Base-by-base conservation (phyloP, 257 asterid species). In the Sherardia arvensis region DNA sequence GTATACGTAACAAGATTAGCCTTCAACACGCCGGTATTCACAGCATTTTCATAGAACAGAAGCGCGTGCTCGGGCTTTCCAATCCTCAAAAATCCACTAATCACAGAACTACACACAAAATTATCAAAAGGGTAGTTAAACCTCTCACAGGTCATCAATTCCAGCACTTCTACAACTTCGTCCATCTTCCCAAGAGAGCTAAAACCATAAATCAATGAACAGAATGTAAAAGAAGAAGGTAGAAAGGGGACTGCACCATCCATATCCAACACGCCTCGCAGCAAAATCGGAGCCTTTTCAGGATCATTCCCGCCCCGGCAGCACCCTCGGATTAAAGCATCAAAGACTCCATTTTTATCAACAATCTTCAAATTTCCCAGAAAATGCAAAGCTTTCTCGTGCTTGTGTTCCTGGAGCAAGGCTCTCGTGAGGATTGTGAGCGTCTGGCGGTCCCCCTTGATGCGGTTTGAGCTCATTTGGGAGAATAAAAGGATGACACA, bases 11-110 rank as follows among this genome's bases (percentile, higher is more conserved):
- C 81, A 40, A 75, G 60, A 78, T 85, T 83, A 65, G 89, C 78
- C 77, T 57, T 71, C 78, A 88, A 49, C 69, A 69, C 73, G 68
- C 84, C 87, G 11, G 74, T 76, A 38, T 72, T 74, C 33, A 84
- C 73, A 51, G 90, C 89, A 83, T 77, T 81, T 71, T 83, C 91
- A 68, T 78, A 84, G 79, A 91, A 91, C 70, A 73, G 73, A 74
- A 85, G 72, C 1, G 95, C 97, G 48, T 82, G 77, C 57, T 79
- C 90, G 65, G 95, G 82, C 77, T 87, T 82, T 73, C 96, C 88
- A 75, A 79, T 77, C 73, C 83, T 79, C 76, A 81, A 62, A 69
- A 82, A 85, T 25, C 95, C 95, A 66, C 79, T 77, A 79, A 90
- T 79, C 77, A 85, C 97, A 74, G 85, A 82, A 69, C 91, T 90